Percentiles rank a stretch among this genome's conserved stretches.
These are phyloP conservation scores for Nannizziopsis barbatae DNA, from an alignment of 2,329 filamentous ascomycete genomes.

Conservation along the genomic window DNA sequence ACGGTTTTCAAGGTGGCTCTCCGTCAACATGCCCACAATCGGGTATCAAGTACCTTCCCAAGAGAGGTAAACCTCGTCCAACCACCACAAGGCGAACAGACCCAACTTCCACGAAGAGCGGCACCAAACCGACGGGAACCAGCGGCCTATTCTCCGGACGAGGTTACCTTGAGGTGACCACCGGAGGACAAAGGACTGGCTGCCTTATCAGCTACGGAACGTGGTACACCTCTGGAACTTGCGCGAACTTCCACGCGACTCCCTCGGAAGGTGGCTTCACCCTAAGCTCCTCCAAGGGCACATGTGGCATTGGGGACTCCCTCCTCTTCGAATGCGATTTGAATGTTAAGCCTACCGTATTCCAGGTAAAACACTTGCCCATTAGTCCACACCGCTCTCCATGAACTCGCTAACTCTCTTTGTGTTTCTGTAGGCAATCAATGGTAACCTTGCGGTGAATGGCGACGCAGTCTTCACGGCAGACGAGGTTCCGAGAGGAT, in stretches of 20 bases:
- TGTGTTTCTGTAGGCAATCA: neutral
- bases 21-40: conserved; percentile 51
- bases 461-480: conserved; percentile 25
- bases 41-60: conserved; percentile 56
- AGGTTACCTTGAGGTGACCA: conserved; percentile 44
- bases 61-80: conserved; percentile 27
- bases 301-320: conserved; percentile 42
- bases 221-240: conserved; percentile 54
- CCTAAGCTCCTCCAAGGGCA: conserved; percentile 44
- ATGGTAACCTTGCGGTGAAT: conserved; percentile 11
- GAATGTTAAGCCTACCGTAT: conserved; percentile 22
- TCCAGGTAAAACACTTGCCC: conserved; percentile 18
- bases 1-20: conserved; percentile 35
- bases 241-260: conserved; percentile 50
- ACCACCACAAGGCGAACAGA: conserved; percentile 13
- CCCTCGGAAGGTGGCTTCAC: conserved; percentile 39
- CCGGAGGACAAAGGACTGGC: conserved; percentile 39
- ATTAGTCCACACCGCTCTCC: neutral
- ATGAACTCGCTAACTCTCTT: neutral
- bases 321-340: conserved; percentile 42
- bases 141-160: conserved; percentile 41
- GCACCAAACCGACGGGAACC: conserved; percentile 7
- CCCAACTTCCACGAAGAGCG: conserved; percentile 10
- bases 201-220: conserved; percentile 52
- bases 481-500: conserved; percentile 23